Base-by-base conservation (phyloP, 495 filamentous ascomycete genomes). In the Neurospora africana region DNA sequence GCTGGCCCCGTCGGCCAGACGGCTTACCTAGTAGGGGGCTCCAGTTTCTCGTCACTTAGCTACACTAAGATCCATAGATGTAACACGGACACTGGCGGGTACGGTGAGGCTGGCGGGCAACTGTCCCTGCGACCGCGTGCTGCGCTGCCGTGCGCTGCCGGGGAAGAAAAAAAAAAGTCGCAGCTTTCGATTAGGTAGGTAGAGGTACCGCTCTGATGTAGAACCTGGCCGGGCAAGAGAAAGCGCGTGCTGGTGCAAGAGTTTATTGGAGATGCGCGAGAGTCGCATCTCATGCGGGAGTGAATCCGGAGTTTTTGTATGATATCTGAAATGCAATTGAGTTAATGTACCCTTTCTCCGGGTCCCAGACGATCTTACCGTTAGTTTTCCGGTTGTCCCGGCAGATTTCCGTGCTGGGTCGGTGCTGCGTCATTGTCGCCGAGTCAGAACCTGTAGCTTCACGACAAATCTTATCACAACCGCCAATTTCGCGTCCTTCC, bases 331-430 rank as follows among this genome's bases (percentile, higher is more conserved):
- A 33, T 65, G 13, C 27, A 65, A 65, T 19, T 35, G 27, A 33
- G 15, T 65, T 35, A 19, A 65, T 61, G 53, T 19, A 65, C 27
- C 53, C 13, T 35, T 33, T 33, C 23, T 58, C 21, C 27, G 30
- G 53, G 27, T 33, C 53, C 4, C 53, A 61, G 53, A 61, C 27
- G 53, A 33, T 35, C 53, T 65, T 27, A 65, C 53, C 53, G 27
- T 65, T 65, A 65, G 53, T 65, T 65, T 65, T 65, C 53, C 53
- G 53, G 53, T 65, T 65, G 53, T 65, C 53, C 53, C 53, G 53
- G 53, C 53, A 33, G 53, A 33, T 65, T 65, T 19, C 53, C 15
- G 53, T 65, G 53, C 53, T 65, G 53, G 53, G n/a, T n/a, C n/a
- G n/a, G 53, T 27, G 53, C 53, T 65, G 53, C 53, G 53, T 65